phyloP scores from a whole-genome alignment of 352 stramenopile genomes.

The Hyaloperonospora arabidopsidis region DNA sequence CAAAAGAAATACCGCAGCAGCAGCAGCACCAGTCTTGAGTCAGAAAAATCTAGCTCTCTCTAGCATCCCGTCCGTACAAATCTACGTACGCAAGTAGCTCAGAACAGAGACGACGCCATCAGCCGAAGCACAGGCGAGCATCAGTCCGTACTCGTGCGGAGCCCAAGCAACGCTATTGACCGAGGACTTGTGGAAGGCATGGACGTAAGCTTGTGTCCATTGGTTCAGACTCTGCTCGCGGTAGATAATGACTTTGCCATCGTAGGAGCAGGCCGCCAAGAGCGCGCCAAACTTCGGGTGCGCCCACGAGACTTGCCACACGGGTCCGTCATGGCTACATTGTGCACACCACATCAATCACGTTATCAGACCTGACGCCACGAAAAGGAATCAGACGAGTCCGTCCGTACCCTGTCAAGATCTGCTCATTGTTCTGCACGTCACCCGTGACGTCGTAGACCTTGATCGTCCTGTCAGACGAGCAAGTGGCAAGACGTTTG shows the following conservation, averaged over 20 bases:
- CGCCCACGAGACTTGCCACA: constrained; percentile 98
- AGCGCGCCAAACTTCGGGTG: constrained; percentile 97
- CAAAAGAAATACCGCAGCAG: constrained; percentile 1
- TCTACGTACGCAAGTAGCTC: constrained; percentile 61
- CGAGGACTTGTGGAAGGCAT: constrained; percentile 80
- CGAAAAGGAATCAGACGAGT: not conserved
- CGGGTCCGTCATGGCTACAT: constrained; percentile 90
- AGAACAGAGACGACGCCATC: constrained; percentile 92
- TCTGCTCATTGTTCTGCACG: constrained; percentile 85
- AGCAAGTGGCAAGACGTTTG: constrained; percentile 97
- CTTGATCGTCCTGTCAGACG: constrained; percentile 95
- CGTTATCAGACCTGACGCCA: not conserved
- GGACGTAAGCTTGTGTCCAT: constrained; percentile 91
- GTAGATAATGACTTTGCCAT: constrained; percentile 96
- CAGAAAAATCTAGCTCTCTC: not conserved
- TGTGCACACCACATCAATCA: not conserved
- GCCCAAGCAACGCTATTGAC: constrained; percentile 96
- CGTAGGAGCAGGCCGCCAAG: constrained; percentile 96
- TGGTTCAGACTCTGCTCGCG: constrained; percentile 89
- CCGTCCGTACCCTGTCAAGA: constrained; percentile 62
- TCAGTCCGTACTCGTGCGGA: constrained; percentile 94
- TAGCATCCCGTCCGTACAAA: too few relatives aligned
- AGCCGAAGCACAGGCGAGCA: constrained; percentile 89
- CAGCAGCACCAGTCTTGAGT: constrained; percentile 1
- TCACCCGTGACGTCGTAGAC: constrained; percentile 93